Percentiles rank a stretch among this genome's conserved stretches.
phyloP scores from a whole-genome alignment of 2,329 filamentous ascomycete genomes.

The Stachybotrys elegans region DNA sequence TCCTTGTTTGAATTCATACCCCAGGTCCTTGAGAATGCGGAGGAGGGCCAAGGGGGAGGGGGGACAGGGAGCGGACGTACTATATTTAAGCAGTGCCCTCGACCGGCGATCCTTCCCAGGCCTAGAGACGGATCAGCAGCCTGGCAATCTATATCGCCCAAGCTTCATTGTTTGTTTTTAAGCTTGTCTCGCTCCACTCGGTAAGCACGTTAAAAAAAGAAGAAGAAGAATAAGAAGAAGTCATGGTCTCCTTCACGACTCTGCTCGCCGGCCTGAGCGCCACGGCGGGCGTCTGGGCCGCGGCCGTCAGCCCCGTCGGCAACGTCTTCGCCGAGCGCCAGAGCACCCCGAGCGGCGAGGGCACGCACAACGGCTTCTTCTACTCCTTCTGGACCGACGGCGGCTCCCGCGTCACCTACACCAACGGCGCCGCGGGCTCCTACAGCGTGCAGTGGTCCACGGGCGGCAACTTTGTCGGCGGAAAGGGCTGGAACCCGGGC shows the following conservation, averaged over 20 bases:
- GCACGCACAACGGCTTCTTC: conserved; percentile 36
- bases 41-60: too few relatives aligned
- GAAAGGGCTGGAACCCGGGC: conserved; percentile 55
- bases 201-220: neutral
- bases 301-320: conserved; percentile 16
- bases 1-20: too few relatives aligned
- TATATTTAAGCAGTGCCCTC: too few relatives aligned
- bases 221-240: conserved; percentile 1
- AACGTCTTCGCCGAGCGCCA: conserved; percentile 10
- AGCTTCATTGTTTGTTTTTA: too few relatives aligned
- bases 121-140: too few relatives aligned
- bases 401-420: conserved; percentile 37
- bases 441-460: conserved; percentile 41
- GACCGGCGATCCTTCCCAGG: too few relatives aligned
- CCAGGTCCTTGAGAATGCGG: too few relatives aligned
- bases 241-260: conserved; percentile 19
- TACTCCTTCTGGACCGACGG: conserved; percentile 46
- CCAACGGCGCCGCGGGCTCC: conserved; percentile 34
- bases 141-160: too few relatives aligned
- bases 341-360: conserved; percentile 29
- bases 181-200: too few relatives aligned
- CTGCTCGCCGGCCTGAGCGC: conserved; percentile 18
- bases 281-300: conserved; percentile 13
- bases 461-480: conserved; percentile 49
- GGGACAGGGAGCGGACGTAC: too few relatives aligned